Conservation (phyloP, 257 asterid genomes). For the Gentiana straminea region DNA sequence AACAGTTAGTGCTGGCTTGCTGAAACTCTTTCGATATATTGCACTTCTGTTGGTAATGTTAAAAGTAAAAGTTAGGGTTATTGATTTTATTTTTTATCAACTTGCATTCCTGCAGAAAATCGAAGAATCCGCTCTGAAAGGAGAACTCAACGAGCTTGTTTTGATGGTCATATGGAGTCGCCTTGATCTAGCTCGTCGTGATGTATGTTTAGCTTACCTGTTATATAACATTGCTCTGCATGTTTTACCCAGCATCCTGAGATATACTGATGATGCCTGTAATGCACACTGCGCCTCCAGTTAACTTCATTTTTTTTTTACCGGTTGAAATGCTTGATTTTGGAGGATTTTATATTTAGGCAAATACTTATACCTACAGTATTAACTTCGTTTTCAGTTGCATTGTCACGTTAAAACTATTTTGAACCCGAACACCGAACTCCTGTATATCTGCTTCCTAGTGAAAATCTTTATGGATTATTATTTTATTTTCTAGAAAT, state of each 20-base stretch:
- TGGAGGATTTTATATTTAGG: background rate
- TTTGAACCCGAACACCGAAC: too few relatives aligned
- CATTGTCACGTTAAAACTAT: too few relatives aligned
- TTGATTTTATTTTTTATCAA: constrained; percentile 5
- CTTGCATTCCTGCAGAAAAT: constrained; percentile 56
- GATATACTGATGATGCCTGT: constrained; percentile 1
- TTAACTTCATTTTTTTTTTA: background rate
- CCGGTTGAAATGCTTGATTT: background rate
- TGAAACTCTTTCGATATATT: too few relatives aligned
- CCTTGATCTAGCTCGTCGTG: constrained; percentile 93
- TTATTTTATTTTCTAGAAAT: too few relatives aligned
- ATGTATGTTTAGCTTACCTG: constrained; percentile 41
- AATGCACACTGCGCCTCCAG: background rate
- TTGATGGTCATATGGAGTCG: constrained; percentile 88
- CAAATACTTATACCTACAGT: too few relatives aligned
- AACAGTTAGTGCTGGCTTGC: too few relatives aligned
- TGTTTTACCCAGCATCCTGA: constrained; percentile 4
- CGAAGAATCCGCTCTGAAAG: constrained; percentile 94
- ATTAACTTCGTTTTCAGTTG: too few relatives aligned
- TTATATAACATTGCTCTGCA: constrained; percentile 1
- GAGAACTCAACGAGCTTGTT: constrained; percentile 75
- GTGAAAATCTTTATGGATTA: too few relatives aligned
- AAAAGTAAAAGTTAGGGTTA: background rate
- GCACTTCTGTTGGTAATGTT: background rate
- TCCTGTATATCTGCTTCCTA: too few relatives aligned